Percentiles rank a stretch among this genome's conserved stretches.
Evolutionary conservation across 2,329 filamentous ascomycete species (phyloP).

Genomic region (Monosporascus cannonballus): DNA sequence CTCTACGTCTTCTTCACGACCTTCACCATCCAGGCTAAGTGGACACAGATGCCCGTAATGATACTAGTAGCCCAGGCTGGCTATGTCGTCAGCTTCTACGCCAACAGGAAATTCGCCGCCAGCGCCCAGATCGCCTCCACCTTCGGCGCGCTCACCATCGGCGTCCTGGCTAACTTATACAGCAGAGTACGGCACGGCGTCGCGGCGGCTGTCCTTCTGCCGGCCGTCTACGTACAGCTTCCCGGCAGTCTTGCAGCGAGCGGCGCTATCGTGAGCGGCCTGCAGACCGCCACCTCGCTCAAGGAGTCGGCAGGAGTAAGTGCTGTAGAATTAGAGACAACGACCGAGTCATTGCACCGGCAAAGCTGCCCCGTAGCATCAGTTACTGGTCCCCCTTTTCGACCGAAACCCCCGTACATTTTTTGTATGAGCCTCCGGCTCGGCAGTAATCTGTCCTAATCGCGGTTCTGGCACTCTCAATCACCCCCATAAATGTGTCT

Average conservation of each 20-base stretch:
- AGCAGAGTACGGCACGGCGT: conserved; percentile 52
- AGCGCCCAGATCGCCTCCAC: conserved; percentile 74
- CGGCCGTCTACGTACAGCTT: conserved; percentile 43
- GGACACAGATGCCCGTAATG: conserved; percentile 75
- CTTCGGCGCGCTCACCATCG: conserved; percentile 69
- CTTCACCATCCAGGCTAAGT: conserved; percentile 75
- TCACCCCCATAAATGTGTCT: neutral
- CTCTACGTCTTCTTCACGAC: conserved; percentile 67
- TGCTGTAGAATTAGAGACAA: neutral
- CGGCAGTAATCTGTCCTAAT: neutral
- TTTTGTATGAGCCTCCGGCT: neutral
- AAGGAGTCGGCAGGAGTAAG: conserved; percentile 26
- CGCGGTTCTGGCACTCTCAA: neutral
- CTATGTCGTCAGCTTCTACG: conserved; percentile 73
- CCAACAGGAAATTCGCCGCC: conserved; percentile 55
- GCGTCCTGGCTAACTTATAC: conserved; percentile 72
- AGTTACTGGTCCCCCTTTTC: neutral
- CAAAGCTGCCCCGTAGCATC: neutral
- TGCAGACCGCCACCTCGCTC: conserved; percentile 37
- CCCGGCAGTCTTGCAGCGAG: conserved; percentile 42
- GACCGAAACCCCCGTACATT: neutral
- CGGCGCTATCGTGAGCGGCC: conserved; percentile 39
- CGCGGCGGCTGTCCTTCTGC: conserved; percentile 40
- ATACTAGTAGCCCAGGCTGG: conserved; percentile 65
- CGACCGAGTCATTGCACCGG: neutral